Conservation (phyloP, 106 monocot species). For the Alisma plantagoaquatica region DNA sequence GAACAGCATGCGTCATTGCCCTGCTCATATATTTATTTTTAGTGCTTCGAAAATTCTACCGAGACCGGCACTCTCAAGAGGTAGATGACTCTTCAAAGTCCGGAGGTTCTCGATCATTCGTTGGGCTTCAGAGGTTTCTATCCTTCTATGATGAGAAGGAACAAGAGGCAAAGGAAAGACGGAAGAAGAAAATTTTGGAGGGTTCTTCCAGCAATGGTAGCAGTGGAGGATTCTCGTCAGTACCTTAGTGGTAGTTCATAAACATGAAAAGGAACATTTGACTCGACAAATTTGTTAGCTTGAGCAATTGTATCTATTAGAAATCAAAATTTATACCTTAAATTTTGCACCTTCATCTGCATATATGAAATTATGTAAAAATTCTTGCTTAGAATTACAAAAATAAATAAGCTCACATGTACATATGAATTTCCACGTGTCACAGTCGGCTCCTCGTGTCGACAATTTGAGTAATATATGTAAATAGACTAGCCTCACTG, state of each 20-base stretch:
- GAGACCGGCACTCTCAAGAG: slow-evolving; percentile 9
- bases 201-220: not conserved
- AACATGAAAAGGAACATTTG: too few species aligned
- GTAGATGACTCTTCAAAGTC: slow-evolving; percentile 3
- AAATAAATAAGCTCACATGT: too few species aligned
- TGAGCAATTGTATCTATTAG: too few species aligned
- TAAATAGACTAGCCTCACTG: too few species aligned
- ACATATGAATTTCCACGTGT: too few species aligned
- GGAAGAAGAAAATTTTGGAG: slow-evolving; percentile 4
- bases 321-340: too few species aligned
- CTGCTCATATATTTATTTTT: slow-evolving; percentile 36
- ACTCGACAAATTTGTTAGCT: too few species aligned
- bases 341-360: too few species aligned
- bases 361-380: too few species aligned
- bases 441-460: too few species aligned
- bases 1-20: slow-evolving; percentile 46
- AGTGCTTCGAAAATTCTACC: slow-evolving; percentile 34
- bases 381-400: too few species aligned
- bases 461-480: too few species aligned
- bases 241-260: not conserved
- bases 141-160: slow-evolving; percentile 44
- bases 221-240: not conserved
- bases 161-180: slow-evolving; percentile 19
- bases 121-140: slow-evolving; percentile 32
- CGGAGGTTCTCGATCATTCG: slow-evolving; percentile 16